phyloP scores from a whole-genome alignment of 2,329 filamentous ascomycete species.

The Sclerotiophoma versabilis region DNA sequence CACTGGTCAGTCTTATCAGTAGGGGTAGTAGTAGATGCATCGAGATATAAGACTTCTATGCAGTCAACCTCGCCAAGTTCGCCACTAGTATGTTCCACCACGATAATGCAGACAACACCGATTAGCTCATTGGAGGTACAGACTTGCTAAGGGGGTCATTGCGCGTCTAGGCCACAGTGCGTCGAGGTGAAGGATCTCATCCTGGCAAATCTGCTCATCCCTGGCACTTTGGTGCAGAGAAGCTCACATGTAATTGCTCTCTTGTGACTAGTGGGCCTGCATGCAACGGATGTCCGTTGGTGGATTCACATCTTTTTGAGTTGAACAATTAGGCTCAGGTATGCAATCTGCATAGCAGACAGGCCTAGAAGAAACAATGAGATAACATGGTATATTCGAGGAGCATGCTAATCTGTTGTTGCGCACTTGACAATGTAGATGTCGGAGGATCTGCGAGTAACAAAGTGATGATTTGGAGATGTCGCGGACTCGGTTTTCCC shows the following conservation, averaged over 20 bases:
- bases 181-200: background rate
- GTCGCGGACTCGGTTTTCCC: constrained; percentile 1
- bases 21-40: background rate
- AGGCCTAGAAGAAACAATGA: background rate
- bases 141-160: background rate
- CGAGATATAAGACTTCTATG: background rate
- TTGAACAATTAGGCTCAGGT: background rate
- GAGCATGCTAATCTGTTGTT: background rate
- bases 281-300: background rate
- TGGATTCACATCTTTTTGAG: background rate
- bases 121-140: background rate
- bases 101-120: background rate
- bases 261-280: background rate
- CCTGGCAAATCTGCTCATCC: background rate
- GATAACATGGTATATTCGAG: no score
- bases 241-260: background rate
- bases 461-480: background rate
- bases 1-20: constrained; percentile 7
- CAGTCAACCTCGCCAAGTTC: background rate
- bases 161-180: background rate
- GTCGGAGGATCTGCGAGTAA: background rate
- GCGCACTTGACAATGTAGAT: background rate
- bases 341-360: background rate
- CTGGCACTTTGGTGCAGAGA: background rate
- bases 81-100: background rate